These are phyloP conservation scores for Fagus crenata DNA, from an alignment of 306 rosid genomes.

Conservation along the genomic window DNA sequence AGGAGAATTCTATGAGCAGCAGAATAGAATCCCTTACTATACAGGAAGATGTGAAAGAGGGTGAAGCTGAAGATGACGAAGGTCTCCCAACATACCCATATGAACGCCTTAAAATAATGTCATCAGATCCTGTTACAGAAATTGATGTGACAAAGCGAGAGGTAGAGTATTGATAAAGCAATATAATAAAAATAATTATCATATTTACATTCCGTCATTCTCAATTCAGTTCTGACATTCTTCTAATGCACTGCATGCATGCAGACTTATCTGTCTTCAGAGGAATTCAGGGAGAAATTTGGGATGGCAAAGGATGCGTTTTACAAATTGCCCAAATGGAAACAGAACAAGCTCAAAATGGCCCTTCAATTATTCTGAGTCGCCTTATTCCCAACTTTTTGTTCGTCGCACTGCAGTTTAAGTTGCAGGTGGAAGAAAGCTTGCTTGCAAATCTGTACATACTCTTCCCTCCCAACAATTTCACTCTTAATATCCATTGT, in stretches of 20 bases:
- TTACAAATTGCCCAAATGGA: slow-evolving; percentile 91
- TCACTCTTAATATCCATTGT: slow-evolving; percentile 11
- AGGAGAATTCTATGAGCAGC: slow-evolving; percentile 49
- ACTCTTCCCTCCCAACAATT: slow-evolving; percentile 21
- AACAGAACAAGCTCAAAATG: slow-evolving; percentile 96
- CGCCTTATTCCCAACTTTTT: slow-evolving; percentile 28
- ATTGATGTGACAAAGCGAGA: slow-evolving; percentile 95
- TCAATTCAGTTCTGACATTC: slow-evolving; percentile 33
- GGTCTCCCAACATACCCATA: slow-evolving; percentile 71
- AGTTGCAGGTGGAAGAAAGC: slow-evolving; percentile 53
- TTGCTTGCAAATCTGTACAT: slow-evolving; percentile 40
- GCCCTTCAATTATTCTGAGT: slow-evolving; percentile 79
- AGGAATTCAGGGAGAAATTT: slow-evolving; percentile 73
- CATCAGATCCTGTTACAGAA: slow-evolving; percentile 63
- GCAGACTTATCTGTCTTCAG: slow-evolving; percentile 86
- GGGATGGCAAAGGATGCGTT: slow-evolving; percentile 74
- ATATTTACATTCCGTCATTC: not conserved
- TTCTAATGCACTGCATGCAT: slow-evolving; percentile 34
- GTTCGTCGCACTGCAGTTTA: slow-evolving; percentile 43
- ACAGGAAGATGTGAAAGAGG: slow-evolving; percentile 82
- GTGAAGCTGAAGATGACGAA: slow-evolving; percentile 82
- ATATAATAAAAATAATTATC: not conserved
- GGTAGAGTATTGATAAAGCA: slow-evolving; percentile 46
- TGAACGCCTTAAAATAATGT: slow-evolving; percentile 59
- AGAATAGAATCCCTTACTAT: slow-evolving; percentile 70